These are phyloP conservation scores for Sordariomycetes sp. DNA, from an alignment of 2,329 filamentous ascomycete genomes.

Conservation along the genomic window DNA sequence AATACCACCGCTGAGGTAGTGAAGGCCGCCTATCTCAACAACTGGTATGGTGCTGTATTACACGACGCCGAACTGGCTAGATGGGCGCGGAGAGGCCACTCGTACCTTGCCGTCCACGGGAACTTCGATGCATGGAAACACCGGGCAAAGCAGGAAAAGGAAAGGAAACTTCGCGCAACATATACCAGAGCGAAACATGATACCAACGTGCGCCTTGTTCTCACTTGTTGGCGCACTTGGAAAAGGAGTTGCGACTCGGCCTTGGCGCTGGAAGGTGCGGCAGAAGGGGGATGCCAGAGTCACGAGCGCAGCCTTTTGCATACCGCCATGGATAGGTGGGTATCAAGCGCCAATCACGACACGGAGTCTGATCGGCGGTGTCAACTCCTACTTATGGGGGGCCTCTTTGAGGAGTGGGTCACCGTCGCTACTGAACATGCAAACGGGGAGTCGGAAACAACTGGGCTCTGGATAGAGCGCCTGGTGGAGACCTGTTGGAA, in stretches of 20 bases:
- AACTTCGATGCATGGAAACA: constrained; percentile 18
- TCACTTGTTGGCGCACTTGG: constrained; percentile 9
- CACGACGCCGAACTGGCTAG: constrained; percentile 7
- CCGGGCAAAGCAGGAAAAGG: constrained; percentile 11
- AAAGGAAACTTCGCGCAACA: constrained; percentile 8
- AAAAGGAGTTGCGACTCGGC: not conserved
- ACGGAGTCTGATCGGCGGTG: not conserved
- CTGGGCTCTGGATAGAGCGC: constrained; percentile 5
- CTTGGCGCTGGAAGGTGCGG: not conserved
- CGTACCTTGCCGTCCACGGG: constrained; percentile 15
- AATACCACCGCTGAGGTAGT: not conserved
- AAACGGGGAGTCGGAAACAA: constrained; percentile 1
- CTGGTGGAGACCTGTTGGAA: constrained; percentile 7
- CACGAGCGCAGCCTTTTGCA: not conserved
- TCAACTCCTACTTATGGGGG: not conserved
- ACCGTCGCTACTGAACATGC: not conserved
- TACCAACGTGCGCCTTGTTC: constrained; percentile 7
- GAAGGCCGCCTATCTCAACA: not conserved
- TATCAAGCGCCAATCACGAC: not conserved
- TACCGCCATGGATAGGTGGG: not conserved
- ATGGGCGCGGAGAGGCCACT: constrained; percentile 8
- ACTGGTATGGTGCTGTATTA: constrained; percentile 3
- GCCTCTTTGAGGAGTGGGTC: not conserved
- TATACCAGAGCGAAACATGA: constrained; percentile 7
- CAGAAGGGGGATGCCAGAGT: not conserved